Percentiles rank a stretch among this genome's conserved stretches.
phyloP scores from a whole-genome alignment of 1,139 yeast genomes.

The Taphrina wiesneri region DNA sequence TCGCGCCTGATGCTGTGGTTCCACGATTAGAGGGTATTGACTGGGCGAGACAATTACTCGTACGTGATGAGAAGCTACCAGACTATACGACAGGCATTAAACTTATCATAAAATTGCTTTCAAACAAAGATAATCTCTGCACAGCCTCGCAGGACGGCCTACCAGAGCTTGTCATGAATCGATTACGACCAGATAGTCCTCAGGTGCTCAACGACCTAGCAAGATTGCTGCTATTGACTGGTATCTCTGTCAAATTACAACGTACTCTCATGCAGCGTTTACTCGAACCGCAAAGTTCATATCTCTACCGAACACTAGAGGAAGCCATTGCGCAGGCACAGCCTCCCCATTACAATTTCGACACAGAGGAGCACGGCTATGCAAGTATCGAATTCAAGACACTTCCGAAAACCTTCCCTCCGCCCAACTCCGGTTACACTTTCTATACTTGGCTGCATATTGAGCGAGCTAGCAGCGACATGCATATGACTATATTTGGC shows the following conservation, averaged over 20 bases:
- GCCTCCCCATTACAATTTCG: slow-evolving; percentile 21
- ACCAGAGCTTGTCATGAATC: neutral
- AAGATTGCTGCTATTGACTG: neutral
- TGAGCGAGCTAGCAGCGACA: slow-evolving; percentile 37
- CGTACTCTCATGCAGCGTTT: neutral
- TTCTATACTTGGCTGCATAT: slow-evolving; percentile 40
- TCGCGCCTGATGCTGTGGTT: neutral
- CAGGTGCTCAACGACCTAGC: neutral
- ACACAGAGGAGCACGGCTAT: slow-evolving; percentile 16
- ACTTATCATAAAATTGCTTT: neutral
- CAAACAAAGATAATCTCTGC: neutral
- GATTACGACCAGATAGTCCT: neutral
- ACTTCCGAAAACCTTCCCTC: slow-evolving; percentile 27
- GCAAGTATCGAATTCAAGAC: slow-evolving; percentile 22
- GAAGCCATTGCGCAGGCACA: neutral
- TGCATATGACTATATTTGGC: slow-evolving; percentile 40
- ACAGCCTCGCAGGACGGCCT: neutral
- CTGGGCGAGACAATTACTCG: neutral
- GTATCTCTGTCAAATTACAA: neutral
- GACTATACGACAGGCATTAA: neutral
- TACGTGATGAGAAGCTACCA: neutral
- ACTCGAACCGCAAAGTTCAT: neutral
- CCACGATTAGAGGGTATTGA: neutral
- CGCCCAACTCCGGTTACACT: slow-evolving; percentile 39
- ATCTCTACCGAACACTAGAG: neutral